Percentiles rank a stretch among this genome's conserved stretches.
Evolutionary conservation across 2,329 filamentous ascomycete species (phyloP).

Genomic region (Epichloe gansuensis): DNA sequence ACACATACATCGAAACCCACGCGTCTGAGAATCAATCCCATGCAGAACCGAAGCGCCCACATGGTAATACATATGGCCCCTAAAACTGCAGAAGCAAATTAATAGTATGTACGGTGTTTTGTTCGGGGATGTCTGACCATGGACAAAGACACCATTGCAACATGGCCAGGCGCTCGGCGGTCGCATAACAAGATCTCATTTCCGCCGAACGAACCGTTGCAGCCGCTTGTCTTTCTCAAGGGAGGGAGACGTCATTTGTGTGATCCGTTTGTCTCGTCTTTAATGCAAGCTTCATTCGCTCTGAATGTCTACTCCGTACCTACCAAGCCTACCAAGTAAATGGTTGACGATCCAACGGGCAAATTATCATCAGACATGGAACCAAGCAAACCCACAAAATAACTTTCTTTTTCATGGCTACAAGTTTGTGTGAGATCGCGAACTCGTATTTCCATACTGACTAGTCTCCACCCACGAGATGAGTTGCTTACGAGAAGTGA

Average conservation of each 20-base stretch:
- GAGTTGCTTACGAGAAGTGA: too few species aligned
- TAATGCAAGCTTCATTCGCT: not conserved
- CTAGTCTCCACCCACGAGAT: too few species aligned
- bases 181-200: not conserved
- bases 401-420: not conserved
- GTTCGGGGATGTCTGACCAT: not conserved
- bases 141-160: not conserved
- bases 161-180: not conserved
- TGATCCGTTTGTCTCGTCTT: not conserved
- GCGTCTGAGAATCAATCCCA: too few species aligned
- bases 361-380: not conserved
- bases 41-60: too few species aligned
- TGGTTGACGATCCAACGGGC: not conserved
- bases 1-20: too few species aligned
- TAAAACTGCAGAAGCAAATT: not conserved
- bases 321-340: not conserved
- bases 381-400: not conserved
- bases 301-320: not conserved
- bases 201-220: not conserved
- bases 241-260: not conserved
- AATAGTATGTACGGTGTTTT: not conserved
- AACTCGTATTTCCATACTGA: too few species aligned
- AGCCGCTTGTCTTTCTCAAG: not conserved
- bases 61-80: too few species aligned
- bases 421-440: too few species aligned